Conservation (phyloP, 75 land plant species). For the Azolla pinnata region DNA sequence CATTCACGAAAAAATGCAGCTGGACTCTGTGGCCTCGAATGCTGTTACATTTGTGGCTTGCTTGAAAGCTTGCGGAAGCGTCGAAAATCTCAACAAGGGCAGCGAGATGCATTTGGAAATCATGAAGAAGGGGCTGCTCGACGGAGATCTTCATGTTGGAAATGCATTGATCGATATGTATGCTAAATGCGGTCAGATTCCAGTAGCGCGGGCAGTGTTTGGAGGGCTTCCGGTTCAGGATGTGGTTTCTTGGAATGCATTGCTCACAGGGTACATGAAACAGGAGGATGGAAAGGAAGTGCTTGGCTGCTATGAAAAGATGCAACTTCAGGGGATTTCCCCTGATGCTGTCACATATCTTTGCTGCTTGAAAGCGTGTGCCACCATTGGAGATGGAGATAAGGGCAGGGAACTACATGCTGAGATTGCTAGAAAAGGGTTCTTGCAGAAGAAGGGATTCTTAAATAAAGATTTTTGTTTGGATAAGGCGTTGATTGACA, state of each 20-base stretch:
- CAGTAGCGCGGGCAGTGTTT: not conserved
- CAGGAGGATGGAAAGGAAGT: not conserved
- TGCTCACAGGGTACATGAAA: not conserved
- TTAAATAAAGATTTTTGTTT: not conserved
- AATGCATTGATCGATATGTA: not conserved
- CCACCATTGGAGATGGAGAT: not conserved
- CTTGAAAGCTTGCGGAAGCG: constrained; percentile 46
- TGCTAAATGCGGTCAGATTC: not conserved
- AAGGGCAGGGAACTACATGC: not conserved
- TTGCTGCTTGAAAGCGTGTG: not conserved
- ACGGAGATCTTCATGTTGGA: not conserved
- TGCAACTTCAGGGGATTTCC: not conserved
- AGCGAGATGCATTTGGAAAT: constrained; percentile 8
- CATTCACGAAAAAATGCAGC: constrained; percentile 36
- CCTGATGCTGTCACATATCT: not conserved
- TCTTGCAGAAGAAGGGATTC: not conserved
- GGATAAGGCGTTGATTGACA: too few species aligned
- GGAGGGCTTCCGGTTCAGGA: not conserved
- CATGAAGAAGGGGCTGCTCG: not conserved
- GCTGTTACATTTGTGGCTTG: constrained; percentile 38
- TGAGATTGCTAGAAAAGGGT: not conserved
- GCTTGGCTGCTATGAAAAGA: not conserved
- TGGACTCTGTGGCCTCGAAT: constrained; percentile 29
- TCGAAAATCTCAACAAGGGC: constrained; percentile 31
- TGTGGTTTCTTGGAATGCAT: not conserved